Conservation (phyloP, 2,329 filamentous ascomycete genomes). For the Aureobasidium subglaciale region DNA sequence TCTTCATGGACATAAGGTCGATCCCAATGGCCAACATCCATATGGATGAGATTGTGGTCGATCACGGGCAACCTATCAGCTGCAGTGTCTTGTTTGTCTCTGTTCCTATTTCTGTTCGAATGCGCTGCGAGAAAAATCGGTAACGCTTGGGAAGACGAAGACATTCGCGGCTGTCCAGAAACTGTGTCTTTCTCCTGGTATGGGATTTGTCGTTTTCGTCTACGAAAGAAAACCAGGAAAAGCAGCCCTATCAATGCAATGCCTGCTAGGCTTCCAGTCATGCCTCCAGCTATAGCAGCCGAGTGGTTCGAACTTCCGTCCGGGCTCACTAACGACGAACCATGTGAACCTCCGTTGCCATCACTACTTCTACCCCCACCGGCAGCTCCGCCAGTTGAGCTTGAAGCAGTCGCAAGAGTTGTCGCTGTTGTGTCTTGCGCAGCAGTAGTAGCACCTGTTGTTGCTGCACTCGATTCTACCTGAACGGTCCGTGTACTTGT, state of each 20-base stretch:
- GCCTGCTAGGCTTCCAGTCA: conserved; percentile 15
- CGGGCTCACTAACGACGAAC: background rate
- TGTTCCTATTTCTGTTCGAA: background rate
- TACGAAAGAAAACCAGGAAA: conserved; percentile 13
- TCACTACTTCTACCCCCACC: background rate
- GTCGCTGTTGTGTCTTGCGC: background rate
- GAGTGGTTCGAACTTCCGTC: background rate
- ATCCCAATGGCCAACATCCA: conserved; percentile 28
- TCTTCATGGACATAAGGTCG: conserved; percentile 27
- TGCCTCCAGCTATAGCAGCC: conserved; percentile 16
- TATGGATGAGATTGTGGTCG: conserved; percentile 29
- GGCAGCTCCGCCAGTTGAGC: background rate
- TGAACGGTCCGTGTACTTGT: background rate
- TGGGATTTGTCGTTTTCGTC: conserved; percentile 2
- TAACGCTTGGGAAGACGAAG: conserved; percentile 1
- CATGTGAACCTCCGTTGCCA: background rate
- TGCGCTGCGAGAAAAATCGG: background rate
- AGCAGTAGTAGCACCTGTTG: background rate
- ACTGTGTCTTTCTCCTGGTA: background rate
- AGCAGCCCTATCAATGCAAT: conserved; percentile 12
- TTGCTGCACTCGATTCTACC: background rate
- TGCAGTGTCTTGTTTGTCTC: background rate
- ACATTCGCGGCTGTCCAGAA: conserved; percentile 1
- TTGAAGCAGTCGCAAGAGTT: background rate
- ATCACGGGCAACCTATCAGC: conserved; percentile 16